Evolutionary conservation across 495 filamentous ascomycete species (phyloP).

Genomic region (Annulohypoxylon moriforme): DNA sequence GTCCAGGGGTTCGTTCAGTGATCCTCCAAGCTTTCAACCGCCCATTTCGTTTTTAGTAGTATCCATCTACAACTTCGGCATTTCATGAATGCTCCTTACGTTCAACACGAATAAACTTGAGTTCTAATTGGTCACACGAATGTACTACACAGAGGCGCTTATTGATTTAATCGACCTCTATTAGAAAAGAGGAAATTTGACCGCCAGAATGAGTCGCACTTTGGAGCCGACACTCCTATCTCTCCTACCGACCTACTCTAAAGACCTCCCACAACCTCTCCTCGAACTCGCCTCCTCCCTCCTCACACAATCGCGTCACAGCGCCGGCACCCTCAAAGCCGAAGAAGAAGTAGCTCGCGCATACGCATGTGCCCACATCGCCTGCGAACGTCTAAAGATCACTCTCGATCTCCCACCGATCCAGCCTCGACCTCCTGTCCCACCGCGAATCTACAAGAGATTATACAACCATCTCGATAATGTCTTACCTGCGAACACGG

Average conservation of each 20-base stretch:
- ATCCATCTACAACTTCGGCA: conserved; percentile 15
- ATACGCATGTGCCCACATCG: conserved; percentile 92
- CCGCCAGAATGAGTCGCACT: conserved; percentile 70
- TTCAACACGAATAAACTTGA: not conserved
- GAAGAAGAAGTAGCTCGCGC: conserved; percentile 89
- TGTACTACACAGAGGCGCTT: not conserved
- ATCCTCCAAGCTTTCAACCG: conserved; percentile 12
- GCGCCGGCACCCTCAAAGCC: conserved; percentile 80
- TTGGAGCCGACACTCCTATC: conserved; percentile 80
- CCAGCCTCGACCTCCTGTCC: conserved; percentile 82
- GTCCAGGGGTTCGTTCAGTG: conserved; percentile 24
- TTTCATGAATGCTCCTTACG: not conserved
- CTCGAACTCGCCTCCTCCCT: conserved; percentile 80
- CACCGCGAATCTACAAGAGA: conserved; percentile 84
- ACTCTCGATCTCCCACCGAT: conserved; percentile 86
- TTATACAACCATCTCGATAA: conserved; percentile 83
- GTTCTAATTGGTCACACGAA: not conserved
- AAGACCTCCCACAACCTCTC: conserved; percentile 77
- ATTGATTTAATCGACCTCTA: not conserved
- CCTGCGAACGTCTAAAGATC: conserved; percentile 87
- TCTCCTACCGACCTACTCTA: conserved; percentile 80
- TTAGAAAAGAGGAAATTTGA: not conserved
- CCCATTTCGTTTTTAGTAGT: conserved; percentile 3
- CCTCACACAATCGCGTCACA: conserved; percentile 85
- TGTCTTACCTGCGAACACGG: conserved; percentile 62